A percentile compares a stretch with the other conserved stretches of the same genome.
These are phyloP conservation scores for Agarophyton chilense DNA, from an alignment of 23 red algal species.

Conservation along the genomic window DNA sequence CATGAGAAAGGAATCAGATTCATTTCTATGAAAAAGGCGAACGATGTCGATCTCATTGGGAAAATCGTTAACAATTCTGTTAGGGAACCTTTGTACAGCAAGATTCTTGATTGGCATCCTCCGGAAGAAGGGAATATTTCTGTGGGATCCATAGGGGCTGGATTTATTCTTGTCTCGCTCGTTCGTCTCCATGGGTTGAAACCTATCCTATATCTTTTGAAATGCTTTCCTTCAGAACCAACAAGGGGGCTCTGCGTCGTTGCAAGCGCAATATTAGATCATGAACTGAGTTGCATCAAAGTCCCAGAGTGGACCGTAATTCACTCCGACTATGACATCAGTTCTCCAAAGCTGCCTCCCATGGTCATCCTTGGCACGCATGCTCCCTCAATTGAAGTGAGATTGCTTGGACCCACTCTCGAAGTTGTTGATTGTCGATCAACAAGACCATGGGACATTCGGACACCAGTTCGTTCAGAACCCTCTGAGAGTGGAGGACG, in stretches of 20 bases:
- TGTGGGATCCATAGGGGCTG: conserved; percentile 55
- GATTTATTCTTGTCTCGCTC: conserved; percentile 55
- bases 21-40: conserved; percentile 22
- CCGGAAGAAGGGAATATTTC: conserved; percentile 44
- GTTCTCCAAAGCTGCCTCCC: conserved; percentile 25
- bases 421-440: conserved; percentile 21
- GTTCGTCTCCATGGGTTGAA: conserved; percentile 12
- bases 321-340: conserved; percentile 6
- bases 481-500: background rate
- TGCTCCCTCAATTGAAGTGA: conserved; percentile 53
- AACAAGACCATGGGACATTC: conserved; percentile 40
- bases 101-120: conserved; percentile 64
- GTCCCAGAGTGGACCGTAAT: conserved; percentile 48
- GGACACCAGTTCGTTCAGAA: background rate
- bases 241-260: conserved; percentile 19
- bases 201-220: conserved; percentile 29
- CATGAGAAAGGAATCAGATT: conserved; percentile 54
- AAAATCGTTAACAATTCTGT: conserved; percentile 9
- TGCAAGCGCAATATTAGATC: conserved; percentile 36
- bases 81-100: background rate
- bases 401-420: conserved; percentile 42
- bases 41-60: conserved; percentile 38
- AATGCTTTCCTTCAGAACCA: conserved; percentile 24
- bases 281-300: conserved; percentile 63
- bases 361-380: conserved; percentile 57